Evolutionary conservation across 2,329 filamentous ascomycete species (phyloP).

Genomic region (Uncinocarpus reesii): DNA sequence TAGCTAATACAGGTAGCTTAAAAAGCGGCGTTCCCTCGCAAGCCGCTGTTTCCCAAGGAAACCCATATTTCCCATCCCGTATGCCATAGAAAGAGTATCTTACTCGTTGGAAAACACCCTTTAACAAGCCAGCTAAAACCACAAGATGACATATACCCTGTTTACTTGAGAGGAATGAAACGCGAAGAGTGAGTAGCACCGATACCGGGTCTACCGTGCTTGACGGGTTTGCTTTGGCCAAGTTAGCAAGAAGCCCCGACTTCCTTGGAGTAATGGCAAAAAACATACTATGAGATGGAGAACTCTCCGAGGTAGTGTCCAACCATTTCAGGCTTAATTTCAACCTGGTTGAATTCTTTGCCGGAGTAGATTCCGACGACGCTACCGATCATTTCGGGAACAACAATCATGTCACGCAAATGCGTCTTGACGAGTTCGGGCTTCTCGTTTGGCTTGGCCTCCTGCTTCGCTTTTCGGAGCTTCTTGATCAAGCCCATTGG

Average conservation of each 20-base stretch:
- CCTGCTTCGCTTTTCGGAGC: conserved; percentile 98
- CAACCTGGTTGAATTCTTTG: conserved; percentile 99
- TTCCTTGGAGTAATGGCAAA: not conserved
- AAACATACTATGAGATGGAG: conserved; percentile 96
- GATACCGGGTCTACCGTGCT: conserved; percentile 99
- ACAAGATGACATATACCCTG: conserved; percentile 13
- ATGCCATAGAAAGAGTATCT: conserved; percentile 10
- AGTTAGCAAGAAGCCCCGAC: conserved; percentile 40
- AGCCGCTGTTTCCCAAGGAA: conserved; percentile 3
- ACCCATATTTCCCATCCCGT: conserved; percentile 1
- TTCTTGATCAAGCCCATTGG: conserved; percentile 99
- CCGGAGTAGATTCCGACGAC: conserved; percentile 99
- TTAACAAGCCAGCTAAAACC: conserved; percentile 12
- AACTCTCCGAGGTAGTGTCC: conserved; percentile 99
- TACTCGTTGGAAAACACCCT: conserved; percentile 5
- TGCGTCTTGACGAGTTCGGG: conserved; percentile 98
- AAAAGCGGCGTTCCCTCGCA: conserved; percentile 7
- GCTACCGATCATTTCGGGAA: conserved; percentile 98
- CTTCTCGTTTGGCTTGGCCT: conserved; percentile 99
- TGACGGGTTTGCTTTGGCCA: conserved; percentile 80
- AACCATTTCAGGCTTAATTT: conserved; percentile 99
- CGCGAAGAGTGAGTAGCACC: conserved; percentile 99
- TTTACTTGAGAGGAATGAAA: conserved; percentile 99
- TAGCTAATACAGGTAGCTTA: conserved; percentile 8
- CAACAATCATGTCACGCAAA: conserved; percentile 99